These are phyloP conservation scores for Sarocladiaceae sp. DNA, from an alignment of 2,329 filamentous ascomycete genomes.

Conservation along the genomic window DNA sequence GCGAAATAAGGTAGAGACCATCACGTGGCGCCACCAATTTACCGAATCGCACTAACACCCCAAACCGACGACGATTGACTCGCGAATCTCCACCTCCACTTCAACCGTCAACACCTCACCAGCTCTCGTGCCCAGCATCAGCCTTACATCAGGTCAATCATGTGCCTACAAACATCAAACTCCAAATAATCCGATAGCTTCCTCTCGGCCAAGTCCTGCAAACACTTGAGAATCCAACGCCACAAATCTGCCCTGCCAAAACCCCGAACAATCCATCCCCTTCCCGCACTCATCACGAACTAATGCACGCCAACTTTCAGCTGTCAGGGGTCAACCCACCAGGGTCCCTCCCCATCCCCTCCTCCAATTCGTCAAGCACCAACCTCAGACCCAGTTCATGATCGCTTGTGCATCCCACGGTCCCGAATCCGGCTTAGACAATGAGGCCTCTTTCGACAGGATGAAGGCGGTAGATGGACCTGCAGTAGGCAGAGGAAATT, in stretches of 20 bases:
- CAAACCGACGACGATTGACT: neutral
- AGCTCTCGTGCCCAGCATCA: too few species aligned
- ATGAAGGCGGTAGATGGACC: neutral
- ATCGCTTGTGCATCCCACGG: neutral
- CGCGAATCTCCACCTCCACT: neutral
- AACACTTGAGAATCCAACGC: too few species aligned
- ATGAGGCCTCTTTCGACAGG: neutral
- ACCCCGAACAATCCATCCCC: neutral
- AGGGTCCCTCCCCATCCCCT: constrained; percentile 1
- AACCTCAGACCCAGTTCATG: neutral
- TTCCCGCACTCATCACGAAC: constrained; percentile 2
- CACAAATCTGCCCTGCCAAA: neutral
- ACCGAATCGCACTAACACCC: neutral
- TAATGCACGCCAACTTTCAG: constrained; percentile 14
- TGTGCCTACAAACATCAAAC: too few species aligned
- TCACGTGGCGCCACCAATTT: neutral
- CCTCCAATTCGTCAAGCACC: constrained; percentile 1
- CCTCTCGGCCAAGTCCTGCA: too few species aligned
- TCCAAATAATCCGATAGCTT: too few species aligned
- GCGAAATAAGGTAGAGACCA: neutral
- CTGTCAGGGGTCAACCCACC: constrained; percentile 12
- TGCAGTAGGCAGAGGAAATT: neutral
- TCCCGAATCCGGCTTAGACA: neutral
- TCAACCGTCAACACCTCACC: too few species aligned
- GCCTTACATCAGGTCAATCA: too few species aligned